A percentile compares a stretch with the other conserved stretches of the same genome.
phyloP scores from a whole-genome alignment of 2,329 filamentous ascomycete genomes.

The Aspergillus bombycis region DNA sequence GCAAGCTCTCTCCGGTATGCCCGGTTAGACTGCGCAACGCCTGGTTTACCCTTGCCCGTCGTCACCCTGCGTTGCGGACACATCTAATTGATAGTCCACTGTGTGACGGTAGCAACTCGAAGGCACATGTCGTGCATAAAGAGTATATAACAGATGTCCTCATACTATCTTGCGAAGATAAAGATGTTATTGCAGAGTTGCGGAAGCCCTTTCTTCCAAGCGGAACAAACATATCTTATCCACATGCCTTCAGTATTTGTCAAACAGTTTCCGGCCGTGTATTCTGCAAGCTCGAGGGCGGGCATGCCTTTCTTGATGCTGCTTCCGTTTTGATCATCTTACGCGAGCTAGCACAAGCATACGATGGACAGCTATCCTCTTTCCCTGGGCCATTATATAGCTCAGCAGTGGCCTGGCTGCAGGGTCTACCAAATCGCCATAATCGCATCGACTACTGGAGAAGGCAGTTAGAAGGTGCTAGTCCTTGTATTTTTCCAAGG shows the following conservation, averaged over 20 bases:
- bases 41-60: neutral
- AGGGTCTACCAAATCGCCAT: neutral
- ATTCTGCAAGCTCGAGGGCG: conserved; percentile 6
- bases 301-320: conserved; percentile 5
- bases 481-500: neutral
- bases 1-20: neutral
- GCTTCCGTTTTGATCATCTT: conserved; percentile 1
- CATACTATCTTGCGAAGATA: neutral
- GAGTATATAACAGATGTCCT: neutral
- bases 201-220: neutral
- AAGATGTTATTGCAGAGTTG: neutral
- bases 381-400: neutral
- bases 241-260: neutral
- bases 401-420: neutral
- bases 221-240: neutral
- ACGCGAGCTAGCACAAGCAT: neutral
- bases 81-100: neutral
- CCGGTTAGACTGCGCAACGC: neutral
- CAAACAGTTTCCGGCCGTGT: neutral
- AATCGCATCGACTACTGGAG: conserved; percentile 1
- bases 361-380: neutral
- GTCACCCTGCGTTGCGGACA: conserved; percentile 1
- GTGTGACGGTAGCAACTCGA: neutral
- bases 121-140: neutral
- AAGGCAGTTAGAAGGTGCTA: neutral